phyloP scores from a whole-genome alignment of 106 monocot genomes.

The Iris macrosiphon region DNA sequence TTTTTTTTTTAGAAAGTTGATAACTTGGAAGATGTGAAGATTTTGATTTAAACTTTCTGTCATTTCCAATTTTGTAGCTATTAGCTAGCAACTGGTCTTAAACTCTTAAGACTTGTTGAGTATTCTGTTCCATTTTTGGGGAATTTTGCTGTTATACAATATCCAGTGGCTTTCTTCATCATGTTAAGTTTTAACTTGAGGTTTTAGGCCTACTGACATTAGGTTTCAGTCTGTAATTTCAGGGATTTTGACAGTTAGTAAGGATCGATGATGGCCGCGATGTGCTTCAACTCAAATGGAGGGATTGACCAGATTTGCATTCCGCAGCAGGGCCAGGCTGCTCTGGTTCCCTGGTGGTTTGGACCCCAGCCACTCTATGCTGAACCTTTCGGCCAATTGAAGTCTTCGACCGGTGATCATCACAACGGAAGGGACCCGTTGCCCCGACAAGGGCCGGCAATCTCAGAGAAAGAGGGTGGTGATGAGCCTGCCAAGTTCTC shows the following conservation, averaged over 20 bases:
- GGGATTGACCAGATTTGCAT: conserved; percentile 8
- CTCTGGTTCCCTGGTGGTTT: conserved; percentile 26
- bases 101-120: neutral
- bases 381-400: conserved; percentile 18
- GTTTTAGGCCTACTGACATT: neutral
- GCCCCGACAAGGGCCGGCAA: neutral
- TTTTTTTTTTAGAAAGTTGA: no score
- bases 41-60: neutral
- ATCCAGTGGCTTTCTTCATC: neutral
- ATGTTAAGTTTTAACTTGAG: neutral
- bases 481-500: conserved; percentile 1
- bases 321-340: conserved; percentile 11
- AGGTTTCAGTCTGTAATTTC: neutral
- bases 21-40: no score
- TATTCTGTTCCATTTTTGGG: neutral
- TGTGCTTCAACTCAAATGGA: conserved; percentile 23
- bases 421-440: conserved; percentile 1
- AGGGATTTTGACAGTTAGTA: neutral
- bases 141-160: neutral
- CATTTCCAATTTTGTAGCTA: neutral
- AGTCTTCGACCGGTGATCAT: conserved; percentile 11
- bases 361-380: conserved; percentile 27
- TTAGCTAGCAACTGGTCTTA: no score
- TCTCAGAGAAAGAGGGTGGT: conserved; percentile 1
- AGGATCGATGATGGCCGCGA: conserved; percentile 18